Conservation (phyloP, 2,329 filamentous ascomycete genomes). For the Remersonia thermophila region DNA sequence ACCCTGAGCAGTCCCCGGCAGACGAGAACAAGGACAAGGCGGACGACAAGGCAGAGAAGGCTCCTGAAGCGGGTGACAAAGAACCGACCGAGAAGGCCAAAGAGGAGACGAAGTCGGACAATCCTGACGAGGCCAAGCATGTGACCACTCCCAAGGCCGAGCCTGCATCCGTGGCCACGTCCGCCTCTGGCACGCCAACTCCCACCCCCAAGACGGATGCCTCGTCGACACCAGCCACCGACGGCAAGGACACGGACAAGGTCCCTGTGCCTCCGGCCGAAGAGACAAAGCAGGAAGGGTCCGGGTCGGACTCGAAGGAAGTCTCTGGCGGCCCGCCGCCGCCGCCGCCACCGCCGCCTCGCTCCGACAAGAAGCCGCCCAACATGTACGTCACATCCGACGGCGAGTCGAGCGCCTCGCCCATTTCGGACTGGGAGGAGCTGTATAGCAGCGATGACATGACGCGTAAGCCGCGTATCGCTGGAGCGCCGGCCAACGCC, state of each 20-base stretch:
- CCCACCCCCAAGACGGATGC: slow-evolving; percentile 21
- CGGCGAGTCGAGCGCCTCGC: slow-evolving; percentile 46
- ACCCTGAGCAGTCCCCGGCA: slow-evolving; percentile 2
- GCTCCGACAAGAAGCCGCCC: slow-evolving; percentile 12
- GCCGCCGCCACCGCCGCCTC: not conserved
- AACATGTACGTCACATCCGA: slow-evolving; percentile 31
- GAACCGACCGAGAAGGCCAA: slow-evolving; percentile 7
- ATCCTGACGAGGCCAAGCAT: slow-evolving; percentile 7
- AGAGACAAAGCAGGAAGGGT: too few species aligned
- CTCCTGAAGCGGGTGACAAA: slow-evolving; percentile 1
- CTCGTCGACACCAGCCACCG: slow-evolving; percentile 10
- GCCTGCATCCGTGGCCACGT: slow-evolving; percentile 11
- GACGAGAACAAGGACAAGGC: not conserved
- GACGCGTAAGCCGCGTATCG: slow-evolving; percentile 35
- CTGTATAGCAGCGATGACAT: slow-evolving; percentile 48
- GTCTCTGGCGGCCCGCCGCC: slow-evolving; percentile 16
- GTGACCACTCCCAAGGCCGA: slow-evolving; percentile 12
- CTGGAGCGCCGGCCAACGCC: slow-evolving; percentile 20
- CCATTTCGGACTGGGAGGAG: slow-evolving; percentile 46
- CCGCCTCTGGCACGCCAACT: slow-evolving; percentile 18
- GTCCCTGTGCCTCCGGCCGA: slow-evolving; percentile 22
- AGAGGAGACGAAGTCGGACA: slow-evolving; percentile 8
- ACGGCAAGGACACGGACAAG: slow-evolving; percentile 19
- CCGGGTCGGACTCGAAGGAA: too few species aligned
- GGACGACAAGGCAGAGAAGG: not conserved